phyloP scores from a whole-genome alignment of 129 eudicot genomes.

The Rutidosis leptorrhynchoides region DNA sequence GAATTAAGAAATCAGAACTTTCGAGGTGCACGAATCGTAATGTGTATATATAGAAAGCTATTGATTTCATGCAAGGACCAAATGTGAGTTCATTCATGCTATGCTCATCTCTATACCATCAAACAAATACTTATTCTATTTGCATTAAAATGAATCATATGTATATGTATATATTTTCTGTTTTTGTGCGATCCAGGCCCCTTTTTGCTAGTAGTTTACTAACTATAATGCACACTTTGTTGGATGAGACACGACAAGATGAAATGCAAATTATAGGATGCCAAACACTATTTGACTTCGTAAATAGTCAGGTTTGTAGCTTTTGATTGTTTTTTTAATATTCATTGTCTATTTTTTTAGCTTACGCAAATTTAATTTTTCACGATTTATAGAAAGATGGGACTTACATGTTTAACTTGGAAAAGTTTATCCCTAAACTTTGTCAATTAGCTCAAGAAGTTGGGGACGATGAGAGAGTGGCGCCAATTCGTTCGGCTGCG shows the following conservation, averaged over 20 bases:
- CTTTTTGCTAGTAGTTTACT: slow-evolving; percentile 75
- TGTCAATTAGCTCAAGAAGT: slow-evolving; percentile 71
- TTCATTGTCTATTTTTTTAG: background rate
- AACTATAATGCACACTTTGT: slow-evolving; percentile 58
- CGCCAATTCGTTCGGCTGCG: slow-evolving; percentile 54
- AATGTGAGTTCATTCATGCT: slow-evolving; percentile 53
- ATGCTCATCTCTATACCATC: background rate
- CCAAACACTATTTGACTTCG: slow-evolving; percentile 67
- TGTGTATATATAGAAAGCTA: slow-evolving; percentile 75
- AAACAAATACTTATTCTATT: slow-evolving; percentile 5
- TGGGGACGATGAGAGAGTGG: slow-evolving; percentile 53
- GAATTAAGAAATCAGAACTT: slow-evolving; percentile 68
- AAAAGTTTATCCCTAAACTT: slow-evolving; percentile 64
- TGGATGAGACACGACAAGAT: slow-evolving; percentile 71
- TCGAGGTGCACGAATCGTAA: slow-evolving; percentile 59
- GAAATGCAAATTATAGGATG: slow-evolving; percentile 72
- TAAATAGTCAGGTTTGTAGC: slow-evolving; percentile 53
- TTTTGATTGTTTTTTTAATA: background rate
- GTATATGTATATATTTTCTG: too few species aligned
- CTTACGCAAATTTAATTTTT: background rate
- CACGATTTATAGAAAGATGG: slow-evolving; percentile 49
- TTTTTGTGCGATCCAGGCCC: slow-evolving; percentile 52
- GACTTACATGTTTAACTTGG: slow-evolving; percentile 70
- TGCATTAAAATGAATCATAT: background rate
- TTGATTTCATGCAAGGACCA: slow-evolving; percentile 69